phyloP scores from a whole-genome alignment of 306 rosid species.

The Ammopiptanthus mongolicus region DNA sequence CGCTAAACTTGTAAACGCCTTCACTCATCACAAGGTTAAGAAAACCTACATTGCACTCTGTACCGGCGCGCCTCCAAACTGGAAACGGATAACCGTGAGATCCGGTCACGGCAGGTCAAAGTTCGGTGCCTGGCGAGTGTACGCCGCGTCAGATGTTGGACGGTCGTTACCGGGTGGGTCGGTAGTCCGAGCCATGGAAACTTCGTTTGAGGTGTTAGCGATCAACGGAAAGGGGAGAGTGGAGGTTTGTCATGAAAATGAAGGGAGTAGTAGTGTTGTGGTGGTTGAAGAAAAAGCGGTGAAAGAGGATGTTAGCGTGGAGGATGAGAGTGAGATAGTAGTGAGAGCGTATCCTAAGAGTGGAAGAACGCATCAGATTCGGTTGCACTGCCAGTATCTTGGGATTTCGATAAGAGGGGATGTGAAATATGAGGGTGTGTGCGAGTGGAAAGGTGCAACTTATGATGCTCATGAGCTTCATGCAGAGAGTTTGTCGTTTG shows the following conservation, averaged over 20 bases:
- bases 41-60: constrained; percentile 79
- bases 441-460: constrained; percentile 53
- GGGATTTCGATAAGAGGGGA: constrained; percentile 85
- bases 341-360: constrained; percentile 72
- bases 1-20: constrained; percentile 72
- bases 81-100: constrained; percentile 56
- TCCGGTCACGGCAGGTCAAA: constrained; percentile 93
- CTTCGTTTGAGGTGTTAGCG: constrained; percentile 60
- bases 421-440: constrained; percentile 84
- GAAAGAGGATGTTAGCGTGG: constrained; percentile 17
- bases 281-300: constrained; percentile 53
- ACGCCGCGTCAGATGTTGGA: constrained; percentile 75
- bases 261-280: constrained; percentile 23
- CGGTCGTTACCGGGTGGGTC: constrained; percentile 79
- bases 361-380: constrained; percentile 96
- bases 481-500: constrained; percentile 71
- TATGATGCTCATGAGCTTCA: constrained; percentile 74
- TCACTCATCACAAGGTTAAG: constrained; percentile 60
- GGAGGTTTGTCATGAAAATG: constrained; percentile 10
- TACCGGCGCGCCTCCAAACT: constrained; percentile 48
- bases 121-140: constrained; percentile 83
- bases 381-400: constrained; percentile 82
- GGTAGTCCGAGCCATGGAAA: constrained; percentile 73
- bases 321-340: constrained; percentile 59
- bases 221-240: constrained; percentile 40